Evolutionary conservation across 2,329 filamentous ascomycete genomes (phyloP).

Genomic region (Verticillium klebahnii): DNA sequence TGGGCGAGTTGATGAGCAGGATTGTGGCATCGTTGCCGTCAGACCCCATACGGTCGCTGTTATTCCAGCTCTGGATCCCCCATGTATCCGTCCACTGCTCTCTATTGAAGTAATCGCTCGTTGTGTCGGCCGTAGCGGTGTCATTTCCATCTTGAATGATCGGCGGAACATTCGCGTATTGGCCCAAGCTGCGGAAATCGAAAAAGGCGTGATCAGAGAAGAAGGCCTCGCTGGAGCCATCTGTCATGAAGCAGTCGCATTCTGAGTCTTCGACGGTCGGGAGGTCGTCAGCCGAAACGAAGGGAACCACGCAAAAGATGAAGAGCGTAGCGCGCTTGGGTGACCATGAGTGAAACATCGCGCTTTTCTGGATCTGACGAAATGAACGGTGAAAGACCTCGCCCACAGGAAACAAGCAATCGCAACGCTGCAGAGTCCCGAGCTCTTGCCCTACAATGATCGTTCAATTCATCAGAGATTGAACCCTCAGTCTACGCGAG

Average conservation of each 20-base stretch:
- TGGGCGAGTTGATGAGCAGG: slow-evolving; percentile 35
- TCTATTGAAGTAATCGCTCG: slow-evolving; percentile 34
- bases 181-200: slow-evolving; percentile 39
- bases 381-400: neutral
- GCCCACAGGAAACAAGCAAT: neutral
- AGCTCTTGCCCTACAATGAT: neutral
- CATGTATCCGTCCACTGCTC: slow-evolving; percentile 30
- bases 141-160: slow-evolving; percentile 21
- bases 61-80: slow-evolving; percentile 36
- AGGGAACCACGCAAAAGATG: neutral
- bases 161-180: slow-evolving; percentile 32
- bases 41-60: slow-evolving; percentile 16
- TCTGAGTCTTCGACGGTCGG: slow-evolving; percentile 23
- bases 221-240: slow-evolving; percentile 36
- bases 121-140: slow-evolving; percentile 22
- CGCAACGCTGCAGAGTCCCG: neutral
- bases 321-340: neutral
- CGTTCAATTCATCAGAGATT: neutral
- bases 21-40: slow-evolving; percentile 22
- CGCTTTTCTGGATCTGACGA: neutral
- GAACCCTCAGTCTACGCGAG: neutral
- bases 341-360: neutral
- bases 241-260: slow-evolving; percentile 46
- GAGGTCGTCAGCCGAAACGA: slow-evolving; percentile 5
- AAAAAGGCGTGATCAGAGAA: slow-evolving; percentile 43